Base-by-base conservation (phyloP, 768 basidiomycete genomes). In the Strobilomyces confusus region DNA sequence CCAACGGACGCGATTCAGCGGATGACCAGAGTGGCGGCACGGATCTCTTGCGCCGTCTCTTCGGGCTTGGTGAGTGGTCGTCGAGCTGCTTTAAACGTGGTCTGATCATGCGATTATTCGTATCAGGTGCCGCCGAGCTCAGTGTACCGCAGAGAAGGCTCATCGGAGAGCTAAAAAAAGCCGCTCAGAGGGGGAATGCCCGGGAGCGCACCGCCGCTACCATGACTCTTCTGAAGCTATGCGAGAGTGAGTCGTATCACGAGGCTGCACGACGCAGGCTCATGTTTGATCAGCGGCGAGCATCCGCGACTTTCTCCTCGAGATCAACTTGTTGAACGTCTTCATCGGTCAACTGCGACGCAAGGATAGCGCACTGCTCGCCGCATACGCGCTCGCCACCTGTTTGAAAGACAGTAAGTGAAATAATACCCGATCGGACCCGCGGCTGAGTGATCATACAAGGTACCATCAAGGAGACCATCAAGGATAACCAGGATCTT, bases 151-250 rank as follows among this genome's bases (percentile, higher is more conserved):
- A 64, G 1, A 32, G 12, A 40, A 52, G 17, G 12, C 56, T 67
- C 19, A 56, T 66, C 7, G 12, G 19, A 17, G 53, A 52, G 26
- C 36, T 65, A 13, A 58, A 42, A 22, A 25, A 1, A 3, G 55
- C 56, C 8, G 33, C 48, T 30, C 34, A 44, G 36, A 44, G 26
- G 0, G 43, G 49, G 5, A 48, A 49, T 29, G 22, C 42, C n/a
- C 52, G 45, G 20, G 65, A 56, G n/a, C 65, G 64, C 17, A 67
- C 57, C 4, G 57, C 60, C 23, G 56, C 63, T 11, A 67, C 64
- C 6, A 41, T 65, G 49, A 60, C 65, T 0, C 20, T 66, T 29
- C 5, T 67, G 36, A 62, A 57, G 15, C 48, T 66, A 19, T 59
- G 56, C 45, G 56, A 64, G 22, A 57, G 64, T 67, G 14, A 23